A percentile compares a stretch with the other conserved stretches of the same genome.
Evolutionary conservation across 306 rosid species (phyloP).

Genomic region (Aeschynomene evenia): DNA sequence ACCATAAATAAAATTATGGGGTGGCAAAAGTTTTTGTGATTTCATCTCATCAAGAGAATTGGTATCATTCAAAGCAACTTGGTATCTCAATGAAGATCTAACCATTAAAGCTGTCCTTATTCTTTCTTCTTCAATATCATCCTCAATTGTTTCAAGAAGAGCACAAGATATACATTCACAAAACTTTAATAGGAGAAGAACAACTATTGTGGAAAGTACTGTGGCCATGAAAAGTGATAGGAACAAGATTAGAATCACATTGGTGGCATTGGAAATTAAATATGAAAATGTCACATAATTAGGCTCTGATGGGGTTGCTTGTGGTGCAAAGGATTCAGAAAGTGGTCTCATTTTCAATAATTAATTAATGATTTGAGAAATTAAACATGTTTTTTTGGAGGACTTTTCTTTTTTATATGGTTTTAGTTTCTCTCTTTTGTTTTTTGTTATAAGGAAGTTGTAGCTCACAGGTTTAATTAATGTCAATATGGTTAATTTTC

Average conservation of each 20-base stretch:
- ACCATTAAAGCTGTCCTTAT: not conserved
- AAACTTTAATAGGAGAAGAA: not conserved
- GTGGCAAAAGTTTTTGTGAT: conserved; percentile 20
- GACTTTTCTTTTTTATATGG: not conserved
- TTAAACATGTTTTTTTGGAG: too few species aligned
- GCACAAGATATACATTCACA: not conserved
- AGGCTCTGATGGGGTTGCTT: not conserved
- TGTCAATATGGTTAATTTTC: too few species aligned
- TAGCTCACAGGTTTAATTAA: not conserved
- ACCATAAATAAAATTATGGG: conserved; percentile 8
- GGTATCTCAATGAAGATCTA: not conserved
- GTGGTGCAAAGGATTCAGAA: conserved; percentile 19
- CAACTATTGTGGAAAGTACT: not conserved
- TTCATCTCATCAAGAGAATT: not conserved
- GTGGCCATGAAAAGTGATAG: not conserved
- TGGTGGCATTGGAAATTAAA: not conserved
- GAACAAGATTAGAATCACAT: conserved; percentile 3
- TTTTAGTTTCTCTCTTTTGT: too few species aligned
- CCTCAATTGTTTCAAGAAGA: conserved; percentile 23
- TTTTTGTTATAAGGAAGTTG: not conserved
- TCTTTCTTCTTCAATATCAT: conserved; percentile 20
- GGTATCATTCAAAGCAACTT: not conserved
- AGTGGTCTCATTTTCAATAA: not conserved
- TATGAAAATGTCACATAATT: conserved; percentile 2
- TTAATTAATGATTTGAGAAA: conserved; percentile 24